Percentiles rank a stretch among this genome's conserved stretches.
Evolutionary conservation across 179 eudicot genomes (phyloP).

Genomic region (Silene coronaria): DNA sequence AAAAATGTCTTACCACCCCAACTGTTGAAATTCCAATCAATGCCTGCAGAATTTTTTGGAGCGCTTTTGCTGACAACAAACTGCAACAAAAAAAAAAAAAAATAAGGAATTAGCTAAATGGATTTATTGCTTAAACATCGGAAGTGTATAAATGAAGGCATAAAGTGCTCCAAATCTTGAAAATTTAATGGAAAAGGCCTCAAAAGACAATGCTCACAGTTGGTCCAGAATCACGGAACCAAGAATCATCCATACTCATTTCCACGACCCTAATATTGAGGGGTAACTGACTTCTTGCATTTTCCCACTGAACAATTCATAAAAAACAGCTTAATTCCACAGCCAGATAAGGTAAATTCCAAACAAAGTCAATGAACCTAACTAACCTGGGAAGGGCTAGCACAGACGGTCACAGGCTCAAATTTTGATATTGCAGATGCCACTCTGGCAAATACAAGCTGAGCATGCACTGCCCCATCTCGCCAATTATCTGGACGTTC

Average conservation of each 20-base stretch:
- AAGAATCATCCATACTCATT: conserved; percentile 92
- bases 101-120: background rate
- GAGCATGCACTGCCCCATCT: conserved; percentile 59
- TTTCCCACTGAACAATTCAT: conserved; percentile 56
- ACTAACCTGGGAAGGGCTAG: conserved; percentile 69
- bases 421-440: conserved; percentile 81
- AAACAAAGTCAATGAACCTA: background rate
- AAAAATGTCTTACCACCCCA: conserved; percentile 67
- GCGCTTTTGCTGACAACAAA: conserved; percentile 53
- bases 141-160: background rate
- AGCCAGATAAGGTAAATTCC: background rate
- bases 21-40: conserved; percentile 89
- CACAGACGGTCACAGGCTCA: conserved; percentile 89
- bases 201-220: conserved; percentile 50
- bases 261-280: conserved; percentile 69
- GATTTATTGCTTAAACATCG: background rate
- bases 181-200: background rate
- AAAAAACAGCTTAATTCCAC: background rate
- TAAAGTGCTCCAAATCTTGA: background rate
- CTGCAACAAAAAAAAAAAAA: conserved; percentile 25
- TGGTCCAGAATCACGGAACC: conserved; percentile 97
- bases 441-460: conserved; percentile 53
- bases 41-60: conserved; percentile 51
- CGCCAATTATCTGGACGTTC: conserved; percentile 94
- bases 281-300: conserved; percentile 70